Base-by-base conservation (phyloP, 1,139 yeast genomes). In the Hyphopichia buzzinii region DNA sequence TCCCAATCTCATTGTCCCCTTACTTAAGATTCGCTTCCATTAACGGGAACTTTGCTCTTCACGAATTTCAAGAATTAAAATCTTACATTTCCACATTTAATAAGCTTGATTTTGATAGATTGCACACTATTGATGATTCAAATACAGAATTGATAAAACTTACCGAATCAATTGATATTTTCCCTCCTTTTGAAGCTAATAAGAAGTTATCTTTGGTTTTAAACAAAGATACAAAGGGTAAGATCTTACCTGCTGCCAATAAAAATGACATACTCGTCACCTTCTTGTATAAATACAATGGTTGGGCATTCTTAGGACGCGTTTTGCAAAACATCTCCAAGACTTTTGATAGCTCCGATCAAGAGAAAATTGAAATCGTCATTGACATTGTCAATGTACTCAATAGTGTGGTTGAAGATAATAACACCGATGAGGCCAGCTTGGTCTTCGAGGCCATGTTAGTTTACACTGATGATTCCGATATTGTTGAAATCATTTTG, bases 271-370 rank as follows among this genome's bases (percentile, higher is more conserved):
- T 80, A 4, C 69, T 86, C 29, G 84, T 84, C 1, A 74, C 88
- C 22, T 89, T 92, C 64, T 64, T 83, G 30, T 78, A 84, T 54
- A 72, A 74, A 4, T 88, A 81, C 52, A 85, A 81, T 53, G 97
- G 97, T 1, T 88, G 97, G 96, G 77, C 94, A 0, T 65, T 85
- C 29, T 49, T 90, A 25, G 97, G 97, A 1, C 73, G 95, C 47
- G 64, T 86, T 0, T 57, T 90, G 22, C 90, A 84, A 46, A 84
- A 82, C 46, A 55, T 82, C 7, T 66, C 81, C 24, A 64, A 63
- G 33, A 51, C 59, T 5, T 67, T 64, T 43, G 60, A 71, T 35
- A 46, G 58, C 12, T 46, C 59, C 4, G 67, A 70, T 27, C 43
- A 47, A 0, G 67, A 63, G 22, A 68, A 72, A 41, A 51, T 62